Base-by-base conservation (phyloP, 108 stramenopile genomes). In the Cylindrotheca fusiformis region DNA sequence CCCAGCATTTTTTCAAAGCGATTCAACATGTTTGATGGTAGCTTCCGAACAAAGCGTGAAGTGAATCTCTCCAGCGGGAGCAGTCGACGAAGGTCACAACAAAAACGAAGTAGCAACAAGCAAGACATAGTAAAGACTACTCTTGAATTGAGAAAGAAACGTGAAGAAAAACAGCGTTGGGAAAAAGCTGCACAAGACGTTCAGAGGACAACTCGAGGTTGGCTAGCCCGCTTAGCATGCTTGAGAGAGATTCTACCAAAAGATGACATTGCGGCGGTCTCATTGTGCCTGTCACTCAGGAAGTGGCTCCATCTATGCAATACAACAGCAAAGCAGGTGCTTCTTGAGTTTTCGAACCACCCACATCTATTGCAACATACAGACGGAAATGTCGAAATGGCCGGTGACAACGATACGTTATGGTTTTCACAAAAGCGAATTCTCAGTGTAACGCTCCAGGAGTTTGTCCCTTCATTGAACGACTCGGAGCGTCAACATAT, bases 1-100 rank as follows among this genome's bases (percentile, higher is more conserved):
- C n/a, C n/a, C n/a, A n/a, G n/a, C n/a, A n/a, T n/a, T n/a, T n/a
- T n/a, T n/a, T n/a, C n/a, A n/a, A n/a, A n/a, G n/a, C n/a, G n/a
- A n/a, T n/a, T n/a, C n/a, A n/a, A n/a, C n/a, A 72, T 72, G 71
- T 72, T 72, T 36, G 71, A 72, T 48, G 71, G 71, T 10, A 52
- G 54, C 47, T 72, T 72, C 23, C 55, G 63, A 63, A 23, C 31
- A 18, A 29, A 50, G 18, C 64, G 56, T 52, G 71, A 72, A 63
- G 71, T 72, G 19, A 59, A 72, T 52, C 48, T 65, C 14, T 64
- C 63, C 17, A 52, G 67, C 8, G 50, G 50, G 20, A 24, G 55
- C 24, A 36, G 58, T 4, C 55, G 63, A 26, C 45, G 48, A 32
- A 48, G 55, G 48, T 0, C 32, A 31, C n/a, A 56, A 5, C 50